Percentiles rank a stretch among this genome's conserved stretches.
These are phyloP conservation scores for Peniophora sp. DNA, from an alignment of 1,284 basidiomycete species.

Conservation along the genomic window DNA sequence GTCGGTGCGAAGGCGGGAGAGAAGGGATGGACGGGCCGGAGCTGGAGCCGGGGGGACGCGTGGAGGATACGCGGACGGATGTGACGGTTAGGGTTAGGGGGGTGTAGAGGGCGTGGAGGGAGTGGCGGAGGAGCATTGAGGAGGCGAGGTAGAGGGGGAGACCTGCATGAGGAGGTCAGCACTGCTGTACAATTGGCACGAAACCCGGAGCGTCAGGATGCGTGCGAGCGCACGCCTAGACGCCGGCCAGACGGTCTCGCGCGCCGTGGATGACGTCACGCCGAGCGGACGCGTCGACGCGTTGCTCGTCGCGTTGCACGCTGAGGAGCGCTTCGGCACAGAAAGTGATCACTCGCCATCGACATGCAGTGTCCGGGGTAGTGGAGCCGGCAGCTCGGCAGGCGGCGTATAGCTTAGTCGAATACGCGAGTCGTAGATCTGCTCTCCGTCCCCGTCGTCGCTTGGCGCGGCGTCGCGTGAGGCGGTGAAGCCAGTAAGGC, in stretches of 20 bases:
- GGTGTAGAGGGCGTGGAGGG: constrained; percentile 65
- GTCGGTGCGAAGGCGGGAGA: constrained; percentile 2
- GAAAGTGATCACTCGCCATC: constrained; percentile 43
- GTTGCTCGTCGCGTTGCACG: too few species aligned
- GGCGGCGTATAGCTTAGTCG: constrained; percentile 54
- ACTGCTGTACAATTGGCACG: background rate
- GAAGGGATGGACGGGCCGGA: too few species aligned
- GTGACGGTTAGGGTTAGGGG: constrained; percentile 50
- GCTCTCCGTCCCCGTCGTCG: constrained; percentile 5
- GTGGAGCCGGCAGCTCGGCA: constrained; percentile 51
- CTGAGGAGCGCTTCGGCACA: too few species aligned
- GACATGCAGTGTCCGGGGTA: constrained; percentile 57
- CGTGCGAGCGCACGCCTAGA: too few species aligned
- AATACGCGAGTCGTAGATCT: constrained; percentile 24
- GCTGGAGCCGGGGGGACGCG: too few species aligned
- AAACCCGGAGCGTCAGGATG: too few species aligned
- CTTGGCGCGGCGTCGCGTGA: background rate
- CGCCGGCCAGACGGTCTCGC: background rate
- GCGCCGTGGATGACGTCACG: background rate
- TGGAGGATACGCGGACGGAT: constrained; percentile 21
- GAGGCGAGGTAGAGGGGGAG: constrained; percentile 64
- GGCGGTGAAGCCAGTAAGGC: constrained; percentile 2
- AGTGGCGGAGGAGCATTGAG: constrained; percentile 60
- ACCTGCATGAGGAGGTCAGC: constrained; percentile 29
- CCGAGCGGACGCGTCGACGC: background rate